phyloP scores from a whole-genome alignment of 345 rosid genomes.

The Gynandropsis gynandra region DNA sequence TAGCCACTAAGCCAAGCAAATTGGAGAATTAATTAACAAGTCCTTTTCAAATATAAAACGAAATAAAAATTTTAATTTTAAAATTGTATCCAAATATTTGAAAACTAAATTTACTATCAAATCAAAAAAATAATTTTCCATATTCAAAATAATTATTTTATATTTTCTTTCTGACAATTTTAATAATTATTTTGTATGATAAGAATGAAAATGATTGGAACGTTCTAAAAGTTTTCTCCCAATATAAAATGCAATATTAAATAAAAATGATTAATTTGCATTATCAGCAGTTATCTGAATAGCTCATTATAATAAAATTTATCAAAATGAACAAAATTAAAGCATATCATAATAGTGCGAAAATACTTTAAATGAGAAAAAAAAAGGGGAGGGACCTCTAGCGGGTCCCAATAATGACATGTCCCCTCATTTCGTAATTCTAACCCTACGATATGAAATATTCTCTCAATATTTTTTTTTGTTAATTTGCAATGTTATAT shows the following conservation, averaged over 20 bases:
- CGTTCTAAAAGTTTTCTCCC: too few relatives aligned
- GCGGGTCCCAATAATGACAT: slow-evolving; percentile 9
- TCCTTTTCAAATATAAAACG: slow-evolving; percentile 8
- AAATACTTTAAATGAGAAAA: slow-evolving; percentile 5
- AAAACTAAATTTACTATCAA: too few relatives aligned
- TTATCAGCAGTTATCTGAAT: neutral
- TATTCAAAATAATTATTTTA: too few relatives aligned
- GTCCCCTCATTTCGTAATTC: slow-evolving; percentile 12
- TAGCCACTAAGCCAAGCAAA: slow-evolving; percentile 34
- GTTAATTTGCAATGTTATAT: neutral
- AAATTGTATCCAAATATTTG: too few relatives aligned
- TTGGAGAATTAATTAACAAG: slow-evolving; percentile 19
- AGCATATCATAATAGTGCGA: slow-evolving; percentile 9
- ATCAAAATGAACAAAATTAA: neutral
- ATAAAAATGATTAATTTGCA: slow-evolving; percentile 8
- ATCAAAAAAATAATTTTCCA: too few relatives aligned
- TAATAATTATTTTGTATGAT: too few relatives aligned
- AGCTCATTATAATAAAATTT: neutral
- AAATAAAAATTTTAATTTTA: too few relatives aligned
- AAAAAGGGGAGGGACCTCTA: slow-evolving; percentile 5
- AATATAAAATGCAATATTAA: too few relatives aligned
- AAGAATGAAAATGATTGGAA: too few relatives aligned
- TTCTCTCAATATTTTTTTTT: slow-evolving; percentile 8
- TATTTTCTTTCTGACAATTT: too few relatives aligned
- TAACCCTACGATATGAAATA: slow-evolving; percentile 7